Conservation (phyloP, 2,329 filamentous ascomycete species). For the Harringtonia aguacate region DNA sequence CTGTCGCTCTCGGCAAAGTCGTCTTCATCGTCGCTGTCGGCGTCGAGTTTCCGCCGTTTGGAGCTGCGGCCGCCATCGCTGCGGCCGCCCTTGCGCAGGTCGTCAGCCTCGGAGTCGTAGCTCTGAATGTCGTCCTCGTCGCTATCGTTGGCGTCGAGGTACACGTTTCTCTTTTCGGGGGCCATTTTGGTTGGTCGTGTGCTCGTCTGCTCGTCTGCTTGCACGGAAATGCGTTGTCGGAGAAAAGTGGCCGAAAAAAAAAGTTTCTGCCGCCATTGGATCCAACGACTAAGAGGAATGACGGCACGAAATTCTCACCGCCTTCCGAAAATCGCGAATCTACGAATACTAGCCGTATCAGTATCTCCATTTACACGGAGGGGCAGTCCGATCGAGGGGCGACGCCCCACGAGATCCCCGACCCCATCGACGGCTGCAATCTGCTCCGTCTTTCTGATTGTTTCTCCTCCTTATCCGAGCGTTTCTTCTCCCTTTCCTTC, state of each 20-base stretch:
- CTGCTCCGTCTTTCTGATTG: too few relatives aligned
- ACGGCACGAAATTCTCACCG: neutral
- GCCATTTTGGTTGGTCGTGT: conserved; percentile 40
- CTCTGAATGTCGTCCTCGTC: conserved; percentile 46
- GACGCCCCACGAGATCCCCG: too few relatives aligned
- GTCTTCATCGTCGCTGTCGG: conserved; percentile 22
- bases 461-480: too few relatives aligned
- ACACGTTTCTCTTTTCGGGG: conserved; percentile 61
- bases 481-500: too few relatives aligned
- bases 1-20: neutral
- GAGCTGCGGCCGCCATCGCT: conserved; percentile 24
- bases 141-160: conserved; percentile 51
- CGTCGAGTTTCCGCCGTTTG: conserved; percentile 53
- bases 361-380: too few relatives aligned
- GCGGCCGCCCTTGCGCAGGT: conserved; percentile 53
- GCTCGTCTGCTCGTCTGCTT: neutral
- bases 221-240: neutral
- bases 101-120: conserved; percentile 57
- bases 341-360: too few relatives aligned
- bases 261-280: neutral
- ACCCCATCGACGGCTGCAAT: too few relatives aligned
- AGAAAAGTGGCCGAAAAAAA: neutral
- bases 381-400: too few relatives aligned
- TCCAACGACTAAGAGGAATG: neutral
- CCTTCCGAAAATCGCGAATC: too few relatives aligned